phyloP scores from a whole-genome alignment of 2,329 filamentous ascomycete species.

The Chaetomium globosum region DNA sequence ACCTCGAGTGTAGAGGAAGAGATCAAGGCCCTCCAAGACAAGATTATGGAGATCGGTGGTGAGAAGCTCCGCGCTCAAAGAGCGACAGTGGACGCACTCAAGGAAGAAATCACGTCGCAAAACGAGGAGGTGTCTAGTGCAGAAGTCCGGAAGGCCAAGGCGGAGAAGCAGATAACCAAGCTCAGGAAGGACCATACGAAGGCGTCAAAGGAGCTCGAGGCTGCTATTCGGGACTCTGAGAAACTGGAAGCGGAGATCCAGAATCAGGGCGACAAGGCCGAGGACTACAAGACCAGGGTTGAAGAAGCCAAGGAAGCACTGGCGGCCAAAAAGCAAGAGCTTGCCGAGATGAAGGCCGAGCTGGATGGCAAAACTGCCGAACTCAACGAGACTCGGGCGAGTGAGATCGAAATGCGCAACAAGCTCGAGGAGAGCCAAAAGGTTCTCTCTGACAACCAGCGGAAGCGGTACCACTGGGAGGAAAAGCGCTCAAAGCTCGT shows the following conservation, averaged over 20 bases:
- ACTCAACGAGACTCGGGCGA: conserved; percentile 82
- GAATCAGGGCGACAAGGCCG: conserved; percentile 74
- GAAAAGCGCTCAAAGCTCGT: conserved; percentile 84
- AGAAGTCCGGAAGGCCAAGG: conserved; percentile 86
- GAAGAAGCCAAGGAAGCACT: conserved; percentile 82
- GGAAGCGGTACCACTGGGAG: conserved; percentile 80
- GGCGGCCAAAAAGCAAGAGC: conserved; percentile 75
- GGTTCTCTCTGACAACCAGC: conserved; percentile 80
- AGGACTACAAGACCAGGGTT: conserved; percentile 70
- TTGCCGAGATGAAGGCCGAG: conserved; percentile 77
- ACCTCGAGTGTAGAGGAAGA: conserved; percentile 90
- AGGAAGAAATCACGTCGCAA: conserved; percentile 79
- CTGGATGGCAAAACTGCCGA: conserved; percentile 84
- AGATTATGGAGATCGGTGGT: conserved; percentile 97
- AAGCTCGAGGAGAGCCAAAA: conserved; percentile 97
- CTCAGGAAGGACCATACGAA: conserved; percentile 81
- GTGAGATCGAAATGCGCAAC: conserved; percentile 97
- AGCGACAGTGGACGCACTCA: conserved; percentile 84
- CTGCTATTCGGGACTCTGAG: conserved; percentile 71
- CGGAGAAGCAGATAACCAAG: conserved; percentile 88
- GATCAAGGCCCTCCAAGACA: conserved; percentile 89
- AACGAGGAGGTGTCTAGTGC: conserved; percentile 82
- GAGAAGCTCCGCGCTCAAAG: conserved; percentile 89
- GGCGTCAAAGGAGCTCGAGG: conserved; percentile 76
- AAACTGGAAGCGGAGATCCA: conserved; percentile 77